Conservation (phyloP, 345 rosid species). For the Gossypium arboreum region DNA sequence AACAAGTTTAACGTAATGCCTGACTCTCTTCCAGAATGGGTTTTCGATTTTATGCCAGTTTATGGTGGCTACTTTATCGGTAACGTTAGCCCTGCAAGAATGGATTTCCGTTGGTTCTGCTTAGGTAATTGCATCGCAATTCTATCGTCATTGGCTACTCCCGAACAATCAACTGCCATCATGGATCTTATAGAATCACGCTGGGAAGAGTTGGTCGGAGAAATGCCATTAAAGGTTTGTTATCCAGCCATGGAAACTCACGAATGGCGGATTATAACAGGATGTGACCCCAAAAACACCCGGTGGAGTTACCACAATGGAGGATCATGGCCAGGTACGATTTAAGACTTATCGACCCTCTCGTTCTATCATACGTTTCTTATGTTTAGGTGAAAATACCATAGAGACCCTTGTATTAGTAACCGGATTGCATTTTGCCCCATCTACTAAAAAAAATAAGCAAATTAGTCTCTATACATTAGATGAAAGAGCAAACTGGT, state of each 20-base stretch:
- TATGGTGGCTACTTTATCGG: slow-evolving; percentile 89
- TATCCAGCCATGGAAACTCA: slow-evolving; percentile 93
- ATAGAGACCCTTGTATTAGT: no score
- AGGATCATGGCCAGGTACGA: slow-evolving; percentile 98
- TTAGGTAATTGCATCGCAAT: slow-evolving; percentile 93
- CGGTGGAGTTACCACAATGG: slow-evolving; percentile 99
- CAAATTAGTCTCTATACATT: no score
- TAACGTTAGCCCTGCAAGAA: slow-evolving; percentile 88
- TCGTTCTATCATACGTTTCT: no score
- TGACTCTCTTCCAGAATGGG: slow-evolving; percentile 96
- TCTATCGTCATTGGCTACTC: slow-evolving; percentile 86
- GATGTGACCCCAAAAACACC: slow-evolving; percentile 95
- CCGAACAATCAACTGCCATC: slow-evolving; percentile 85
- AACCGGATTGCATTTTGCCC: no score
- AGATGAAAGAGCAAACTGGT: no score
- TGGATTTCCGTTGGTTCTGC: slow-evolving; percentile 98
- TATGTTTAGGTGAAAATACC: no score
- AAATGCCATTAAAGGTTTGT: slow-evolving; percentile 91
- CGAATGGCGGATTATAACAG: slow-evolving; percentile 87
- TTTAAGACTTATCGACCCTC: no score
- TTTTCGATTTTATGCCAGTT: slow-evolving; percentile 85
- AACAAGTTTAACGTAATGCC: slow-evolving; percentile 96
- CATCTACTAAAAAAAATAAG: no score
- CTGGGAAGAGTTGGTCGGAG: slow-evolving; percentile 95
- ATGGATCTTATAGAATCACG: slow-evolving; percentile 97